phyloP scores from a whole-genome alignment of 495 filamentous ascomycete species.

The Cercophora scortea region DNA sequence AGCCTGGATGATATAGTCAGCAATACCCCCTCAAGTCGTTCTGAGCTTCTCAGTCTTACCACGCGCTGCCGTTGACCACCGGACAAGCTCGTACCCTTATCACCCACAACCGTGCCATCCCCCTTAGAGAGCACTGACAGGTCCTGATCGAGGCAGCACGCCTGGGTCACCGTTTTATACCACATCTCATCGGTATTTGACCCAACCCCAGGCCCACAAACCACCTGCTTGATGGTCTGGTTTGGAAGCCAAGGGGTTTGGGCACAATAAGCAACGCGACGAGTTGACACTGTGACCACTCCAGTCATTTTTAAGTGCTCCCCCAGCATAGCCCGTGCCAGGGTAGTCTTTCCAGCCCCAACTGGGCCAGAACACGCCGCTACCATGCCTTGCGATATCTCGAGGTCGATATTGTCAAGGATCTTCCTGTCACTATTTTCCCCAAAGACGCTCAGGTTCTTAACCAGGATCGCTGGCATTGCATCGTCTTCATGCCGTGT shows the following conservation, averaged over 20 bases:
- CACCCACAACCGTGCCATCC: conserved; percentile 52
- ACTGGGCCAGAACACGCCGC: conserved; percentile 32
- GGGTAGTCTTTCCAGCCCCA: conserved; percentile 48
- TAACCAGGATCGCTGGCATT: conserved; percentile 4
- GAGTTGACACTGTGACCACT: conserved; percentile 20
- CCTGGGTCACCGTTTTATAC: conserved; percentile 47
- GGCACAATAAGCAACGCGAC: conserved; percentile 28
- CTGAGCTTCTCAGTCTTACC: neutral
- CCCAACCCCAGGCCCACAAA: conserved; percentile 14
- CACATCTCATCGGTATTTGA: conserved; percentile 37
- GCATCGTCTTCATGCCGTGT: neutral
- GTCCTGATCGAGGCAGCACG: conserved; percentile 51
- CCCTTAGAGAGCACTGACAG: conserved; percentile 44
- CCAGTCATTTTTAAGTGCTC: conserved; percentile 41
- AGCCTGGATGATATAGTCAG: conserved; percentile 8
- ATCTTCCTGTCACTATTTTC: neutral
- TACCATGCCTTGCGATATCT: conserved; percentile 2
- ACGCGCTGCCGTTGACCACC: conserved; percentile 57
- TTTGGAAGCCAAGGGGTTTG: conserved; percentile 49
- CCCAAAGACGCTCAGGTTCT: conserved; percentile 7
- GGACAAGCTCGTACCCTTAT: conserved; percentile 51
- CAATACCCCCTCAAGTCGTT: too few relatives aligned
- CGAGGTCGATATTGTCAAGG: conserved; percentile 8
- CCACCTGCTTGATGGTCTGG: conserved; percentile 47
- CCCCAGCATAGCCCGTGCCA: conserved; percentile 47